Percentiles rank a stretch among this genome's conserved stretches.
phyloP scores from a whole-genome alignment of 148 eudicot genomes.

The Amaranthus cruentus region DNA sequence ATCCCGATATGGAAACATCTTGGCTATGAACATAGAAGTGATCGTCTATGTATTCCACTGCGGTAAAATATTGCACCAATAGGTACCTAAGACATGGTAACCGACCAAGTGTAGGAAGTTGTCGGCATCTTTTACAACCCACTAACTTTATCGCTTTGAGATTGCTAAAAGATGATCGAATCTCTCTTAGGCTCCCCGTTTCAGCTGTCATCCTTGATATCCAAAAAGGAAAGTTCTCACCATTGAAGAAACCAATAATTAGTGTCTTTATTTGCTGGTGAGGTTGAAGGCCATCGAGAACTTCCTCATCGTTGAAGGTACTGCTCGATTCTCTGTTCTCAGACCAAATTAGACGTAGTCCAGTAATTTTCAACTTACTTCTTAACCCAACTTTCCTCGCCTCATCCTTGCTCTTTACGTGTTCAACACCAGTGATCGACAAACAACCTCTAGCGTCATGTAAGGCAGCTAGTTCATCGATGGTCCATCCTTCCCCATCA shows the following conservation, averaged over 20 bases:
- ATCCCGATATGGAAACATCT: neutral
- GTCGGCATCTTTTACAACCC: constrained; percentile 13
- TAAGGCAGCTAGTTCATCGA: constrained; percentile 18
- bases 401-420: constrained; percentile 2
- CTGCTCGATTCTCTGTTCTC: neutral
- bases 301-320: constrained; percentile 3
- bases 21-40: constrained; percentile 7
- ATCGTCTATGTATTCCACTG: neutral
- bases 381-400: constrained; percentile 5
- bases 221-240: constrained; percentile 11
- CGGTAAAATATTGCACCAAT: neutral
- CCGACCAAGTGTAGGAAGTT: constrained; percentile 18
- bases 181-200: neutral
- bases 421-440: constrained; percentile 4
- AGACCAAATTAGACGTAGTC: neutral
- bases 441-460: neutral
- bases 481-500: constrained; percentile 9
- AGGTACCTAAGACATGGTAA: constrained; percentile 13
- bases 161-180: neutral
- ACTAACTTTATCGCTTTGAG: constrained; percentile 5
- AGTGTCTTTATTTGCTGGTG: constrained; percentile 6
- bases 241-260: neutral
- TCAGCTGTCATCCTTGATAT: constrained; percentile 1
- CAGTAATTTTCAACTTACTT: neutral
- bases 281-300: constrained; percentile 18